These are phyloP conservation scores for Ballota nigra DNA, from an alignment of 257 asterid genomes.

Conservation along the genomic window DNA sequence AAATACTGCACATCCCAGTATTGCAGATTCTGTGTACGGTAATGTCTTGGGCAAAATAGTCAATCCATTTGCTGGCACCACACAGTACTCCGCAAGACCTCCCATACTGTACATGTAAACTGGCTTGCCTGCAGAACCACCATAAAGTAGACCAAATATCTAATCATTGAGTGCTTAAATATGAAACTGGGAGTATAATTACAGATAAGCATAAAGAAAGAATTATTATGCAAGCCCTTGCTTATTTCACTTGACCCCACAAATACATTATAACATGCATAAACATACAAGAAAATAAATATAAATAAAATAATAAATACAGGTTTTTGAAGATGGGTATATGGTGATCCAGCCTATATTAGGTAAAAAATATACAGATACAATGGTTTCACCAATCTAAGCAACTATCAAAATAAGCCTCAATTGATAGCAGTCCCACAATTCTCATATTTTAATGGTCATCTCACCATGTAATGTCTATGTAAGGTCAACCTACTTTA, in stretches of 20 bases:
- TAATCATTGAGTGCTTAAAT: conserved; percentile 18
- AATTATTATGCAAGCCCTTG: too few species aligned
- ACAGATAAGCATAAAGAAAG: background rate
- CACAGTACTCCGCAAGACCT: conserved; percentile 96
- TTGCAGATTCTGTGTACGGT: conserved; percentile 94
- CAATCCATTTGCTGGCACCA: conserved; percentile 90
- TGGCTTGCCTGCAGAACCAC: conserved; percentile 73
- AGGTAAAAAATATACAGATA: background rate
- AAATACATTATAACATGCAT: too few species aligned
- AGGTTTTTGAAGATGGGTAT: background rate
- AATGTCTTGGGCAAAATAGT: conserved; percentile 69
- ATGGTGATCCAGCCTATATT: background rate
- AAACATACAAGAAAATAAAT: background rate
- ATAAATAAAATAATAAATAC: background rate
- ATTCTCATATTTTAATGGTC: too few species aligned
- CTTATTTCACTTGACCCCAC: too few species aligned
- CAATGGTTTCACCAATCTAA: background rate
- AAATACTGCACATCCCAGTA: conserved; percentile 94
- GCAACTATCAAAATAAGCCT: too few species aligned
- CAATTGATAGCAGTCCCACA: too few species aligned
- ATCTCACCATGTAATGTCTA: too few species aligned
- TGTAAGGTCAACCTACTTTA: background rate
- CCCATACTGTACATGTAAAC: conserved; percentile 99
- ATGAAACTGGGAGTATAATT: background rate
- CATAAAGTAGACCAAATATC: conserved; percentile 19